These are phyloP conservation scores for Nakazawaea siamensis DNA, from an alignment of 805 yeast genomes.

Conservation along the genomic window DNA sequence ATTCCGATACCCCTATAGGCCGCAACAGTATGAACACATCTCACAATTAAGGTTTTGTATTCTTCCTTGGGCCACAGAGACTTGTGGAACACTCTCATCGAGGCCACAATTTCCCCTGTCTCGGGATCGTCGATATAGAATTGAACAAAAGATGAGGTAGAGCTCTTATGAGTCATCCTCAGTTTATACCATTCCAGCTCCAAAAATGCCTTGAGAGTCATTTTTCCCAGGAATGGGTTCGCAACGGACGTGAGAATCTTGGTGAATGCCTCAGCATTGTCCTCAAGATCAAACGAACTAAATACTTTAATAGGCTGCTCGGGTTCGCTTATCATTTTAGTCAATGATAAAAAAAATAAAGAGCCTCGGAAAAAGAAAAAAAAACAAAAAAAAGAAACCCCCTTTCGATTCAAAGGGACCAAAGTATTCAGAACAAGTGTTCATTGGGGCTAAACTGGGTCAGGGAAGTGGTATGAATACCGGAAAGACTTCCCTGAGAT, in stretches of 20 bases:
- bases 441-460: no score
- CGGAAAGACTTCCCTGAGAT: no score
- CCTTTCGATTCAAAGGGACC: no score
- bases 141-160: not conserved
- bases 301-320: no score
- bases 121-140: not conserved
- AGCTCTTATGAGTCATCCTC: not conserved
- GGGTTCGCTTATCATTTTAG: no score
- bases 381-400: no score
- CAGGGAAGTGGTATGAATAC: no score
- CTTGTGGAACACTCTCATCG: not conserved
- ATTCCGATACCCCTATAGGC: constrained; percentile 3
- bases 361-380: no score
- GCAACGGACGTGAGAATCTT: not conserved
- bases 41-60: not conserved
- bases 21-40: constrained; percentile 3
- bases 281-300: no score
- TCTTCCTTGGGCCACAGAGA: no score
- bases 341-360: no score
- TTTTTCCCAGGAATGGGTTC: not conserved
- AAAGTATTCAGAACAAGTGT: no score
- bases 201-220: not conserved
- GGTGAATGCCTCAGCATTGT: not conserved
- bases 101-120: not conserved
- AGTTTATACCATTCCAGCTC: not conserved